These are phyloP conservation scores for Vaccinium vitisidaea DNA, from an alignment of 148 eudicot species.

Conservation along the genomic window DNA sequence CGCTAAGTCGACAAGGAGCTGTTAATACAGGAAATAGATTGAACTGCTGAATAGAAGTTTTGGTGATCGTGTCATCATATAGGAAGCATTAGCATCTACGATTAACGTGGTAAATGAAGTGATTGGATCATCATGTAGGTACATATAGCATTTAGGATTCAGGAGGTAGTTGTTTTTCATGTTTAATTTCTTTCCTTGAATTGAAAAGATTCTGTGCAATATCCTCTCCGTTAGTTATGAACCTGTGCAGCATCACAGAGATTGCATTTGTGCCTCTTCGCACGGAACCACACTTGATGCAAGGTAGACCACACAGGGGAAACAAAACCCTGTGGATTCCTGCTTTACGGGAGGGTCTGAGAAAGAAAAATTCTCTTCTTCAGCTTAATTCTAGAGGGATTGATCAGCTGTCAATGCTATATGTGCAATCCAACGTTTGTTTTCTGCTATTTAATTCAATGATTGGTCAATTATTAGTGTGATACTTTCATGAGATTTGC, in stretches of 20 bases:
- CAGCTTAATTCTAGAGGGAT: neutral
- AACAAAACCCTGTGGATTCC: neutral
- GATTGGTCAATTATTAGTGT: neutral
- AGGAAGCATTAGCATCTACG: neutral
- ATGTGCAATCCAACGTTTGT: neutral
- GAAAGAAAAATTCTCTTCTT: neutral
- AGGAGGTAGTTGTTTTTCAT: no score
- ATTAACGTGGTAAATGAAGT: neutral
- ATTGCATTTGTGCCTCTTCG: neutral
- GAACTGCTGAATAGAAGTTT: no score
- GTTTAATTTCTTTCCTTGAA: no score
- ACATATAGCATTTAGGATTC: no score
- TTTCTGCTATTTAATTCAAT: neutral
- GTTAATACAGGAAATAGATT: no score
- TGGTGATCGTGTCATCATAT: no score
- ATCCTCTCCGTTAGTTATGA: no score
- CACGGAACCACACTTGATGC: neutral
- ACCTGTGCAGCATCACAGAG: no score
- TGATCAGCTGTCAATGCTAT: neutral
- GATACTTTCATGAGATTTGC: neutral
- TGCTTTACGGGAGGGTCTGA: neutral
- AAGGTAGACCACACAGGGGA: neutral
- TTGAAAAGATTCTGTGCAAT: no score
- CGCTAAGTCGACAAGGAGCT: no score
- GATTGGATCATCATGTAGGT: no score